These are phyloP conservation scores for Phytophthora citrophthora DNA, from an alignment of 352 stramenopile species.

Conservation along the genomic window DNA sequence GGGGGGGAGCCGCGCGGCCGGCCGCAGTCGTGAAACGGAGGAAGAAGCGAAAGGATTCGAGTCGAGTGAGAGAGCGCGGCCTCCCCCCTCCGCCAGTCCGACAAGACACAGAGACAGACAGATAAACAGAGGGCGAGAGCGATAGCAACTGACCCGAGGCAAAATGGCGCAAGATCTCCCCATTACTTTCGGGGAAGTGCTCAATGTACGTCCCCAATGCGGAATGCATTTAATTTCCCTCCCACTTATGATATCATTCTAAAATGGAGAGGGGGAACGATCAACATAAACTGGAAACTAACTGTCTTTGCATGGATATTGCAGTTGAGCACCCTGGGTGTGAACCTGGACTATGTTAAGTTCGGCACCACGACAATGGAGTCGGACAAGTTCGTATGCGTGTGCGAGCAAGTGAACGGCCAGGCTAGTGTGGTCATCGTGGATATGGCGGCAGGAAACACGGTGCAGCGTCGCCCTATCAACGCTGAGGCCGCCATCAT, in stretches of 20 bases:
- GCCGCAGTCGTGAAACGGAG: conserved; percentile 82
- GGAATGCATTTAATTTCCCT: conserved; percentile 1
- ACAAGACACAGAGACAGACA: conserved; percentile 31
- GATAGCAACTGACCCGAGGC: conserved; percentile 11
- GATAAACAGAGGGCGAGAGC: conserved; percentile 9
- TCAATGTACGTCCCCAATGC: conserved; percentile 76
- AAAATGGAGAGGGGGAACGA: conserved; percentile 19
- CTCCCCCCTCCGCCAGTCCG: conserved; percentile 24
- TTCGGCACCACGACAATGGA: conserved; percentile 96
- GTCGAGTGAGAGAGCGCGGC: conserved; percentile 21
- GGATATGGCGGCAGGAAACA: conserved; percentile 90
- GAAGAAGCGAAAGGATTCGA: conserved; percentile 48
- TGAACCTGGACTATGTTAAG: conserved; percentile 93
- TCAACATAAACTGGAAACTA: conserved; percentile 7
- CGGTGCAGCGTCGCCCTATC: conserved; percentile 94
- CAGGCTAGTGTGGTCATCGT: conserved; percentile 93
- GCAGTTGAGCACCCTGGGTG: conserved; percentile 85
- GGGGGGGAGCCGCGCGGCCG: conserved; percentile 21
- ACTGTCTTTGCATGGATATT: conserved; percentile 15
- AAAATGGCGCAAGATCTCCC: conserved; percentile 88
- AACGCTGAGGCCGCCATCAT: conserved; percentile 99
- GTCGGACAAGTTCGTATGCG: conserved; percentile 97
- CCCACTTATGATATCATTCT: conserved; percentile 14
- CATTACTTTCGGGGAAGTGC: conserved; percentile 90
- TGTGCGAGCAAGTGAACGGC: conserved; percentile 92